Evolutionary conservation across 73 alveolate species (phyloP), one percentile per base, ranked within the genome.

Genomic region (Paramecium octaurelia): DNA sequence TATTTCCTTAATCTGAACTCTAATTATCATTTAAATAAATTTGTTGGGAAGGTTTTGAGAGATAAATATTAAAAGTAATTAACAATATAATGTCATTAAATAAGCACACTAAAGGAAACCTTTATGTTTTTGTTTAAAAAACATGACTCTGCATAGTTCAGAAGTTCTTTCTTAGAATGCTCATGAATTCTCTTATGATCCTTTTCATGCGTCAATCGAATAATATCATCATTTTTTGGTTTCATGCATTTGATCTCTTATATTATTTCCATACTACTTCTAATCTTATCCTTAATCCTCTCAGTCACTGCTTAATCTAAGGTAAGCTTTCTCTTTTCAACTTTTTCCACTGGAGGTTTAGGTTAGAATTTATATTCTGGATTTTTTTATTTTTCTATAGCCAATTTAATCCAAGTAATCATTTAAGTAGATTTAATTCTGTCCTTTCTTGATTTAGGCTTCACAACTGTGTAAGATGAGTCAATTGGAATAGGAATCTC

Each of bases 371-470:
- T 21, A 31, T 36, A 40, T 64, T 31, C 46, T 64, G 84, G 84
- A 27, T 27, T 64, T 73, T 36, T 4, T 38, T 73, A 20, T 38
- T 40, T 73, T 16, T 73, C n/a, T 18, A 40, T 40, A 73, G 87
- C 87, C 20, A 73, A 73, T 38, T 73, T 73, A 29, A 73, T 73
- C 57, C 57, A 73, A 12, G 87, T 73, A 36, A 73, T 36, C 87
- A 73, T 73, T 73, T 73, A 43, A 35, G 87, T 73, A 36, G 57
- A 34, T 73, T 73, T 73, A 0, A 73, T 34, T 36, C 59, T 73
- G 21, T 64, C 84, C n/a, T 64, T 73, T 73, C 59, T 73, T 36
- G 87, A 73, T 12, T 35, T 34, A 43, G 60, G 57, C n/a, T 34
- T 73, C 2, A 8, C 21, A 8, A 36, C 68, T 35, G 11, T 34